These are phyloP conservation scores for Bacterosira constricta DNA, from an alignment of 108 stramenopile genomes.

Conservation along the genomic window DNA sequence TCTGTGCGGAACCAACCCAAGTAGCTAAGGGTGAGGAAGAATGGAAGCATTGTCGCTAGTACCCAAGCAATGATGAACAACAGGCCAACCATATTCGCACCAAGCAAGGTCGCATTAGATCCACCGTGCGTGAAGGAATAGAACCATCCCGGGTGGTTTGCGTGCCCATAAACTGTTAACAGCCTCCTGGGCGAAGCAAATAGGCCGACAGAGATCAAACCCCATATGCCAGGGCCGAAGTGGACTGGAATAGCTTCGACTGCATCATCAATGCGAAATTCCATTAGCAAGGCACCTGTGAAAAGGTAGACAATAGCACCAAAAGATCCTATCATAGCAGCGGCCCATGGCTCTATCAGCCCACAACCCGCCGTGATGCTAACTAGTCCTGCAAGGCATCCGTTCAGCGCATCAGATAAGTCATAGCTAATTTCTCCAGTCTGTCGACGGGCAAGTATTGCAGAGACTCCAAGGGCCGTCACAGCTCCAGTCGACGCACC, in stretches of 20 bases:
- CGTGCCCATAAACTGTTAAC: too few species aligned
- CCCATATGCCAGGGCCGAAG: conserved; percentile 87
- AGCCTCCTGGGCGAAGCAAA: too few species aligned
- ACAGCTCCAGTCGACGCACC: conserved; percentile 59
- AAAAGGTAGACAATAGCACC: conserved; percentile 63
- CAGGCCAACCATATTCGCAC: too few species aligned
- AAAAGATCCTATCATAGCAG: conserved; percentile 69
- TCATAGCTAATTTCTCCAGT: conserved; percentile 54
- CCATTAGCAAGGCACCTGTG: conserved; percentile 44
- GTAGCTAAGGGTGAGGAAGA: too few species aligned
- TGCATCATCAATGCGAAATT: conserved; percentile 68
- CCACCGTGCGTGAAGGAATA: too few species aligned
- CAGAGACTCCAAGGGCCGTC: conserved; percentile 63
- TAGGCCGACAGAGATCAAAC: conserved; percentile 60
- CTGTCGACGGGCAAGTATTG: conserved; percentile 45
- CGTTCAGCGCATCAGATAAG: conserved; percentile 54
- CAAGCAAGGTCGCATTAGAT: too few species aligned
- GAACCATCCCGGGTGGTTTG: too few species aligned
- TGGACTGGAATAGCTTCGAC: conserved; percentile 79
- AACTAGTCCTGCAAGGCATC: conserved; percentile 71
- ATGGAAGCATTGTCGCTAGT: too few species aligned
- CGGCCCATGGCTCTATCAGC: conserved; percentile 76
- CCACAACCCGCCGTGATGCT: conserved; percentile 76
- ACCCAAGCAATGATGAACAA: too few species aligned
- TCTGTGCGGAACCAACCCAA: too few species aligned